phyloP scores from a whole-genome alignment of 306 rosid species.

The Arachis stenosperma region DNA sequence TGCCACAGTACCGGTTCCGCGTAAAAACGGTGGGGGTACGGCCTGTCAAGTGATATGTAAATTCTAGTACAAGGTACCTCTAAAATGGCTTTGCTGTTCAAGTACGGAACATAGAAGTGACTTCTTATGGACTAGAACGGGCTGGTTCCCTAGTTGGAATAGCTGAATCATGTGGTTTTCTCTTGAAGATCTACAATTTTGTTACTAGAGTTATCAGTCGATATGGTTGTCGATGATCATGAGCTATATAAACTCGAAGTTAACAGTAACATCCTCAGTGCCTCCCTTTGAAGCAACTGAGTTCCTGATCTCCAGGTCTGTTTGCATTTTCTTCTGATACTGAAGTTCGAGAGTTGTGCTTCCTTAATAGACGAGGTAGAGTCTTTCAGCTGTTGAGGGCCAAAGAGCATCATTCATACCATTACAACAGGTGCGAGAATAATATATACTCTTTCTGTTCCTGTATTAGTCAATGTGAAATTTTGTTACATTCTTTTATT shows the following conservation, averaged over 20 bases:
- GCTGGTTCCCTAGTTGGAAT: conserved; percentile 30
- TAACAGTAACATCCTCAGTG: background rate
- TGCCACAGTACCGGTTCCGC: conserved; percentile 80
- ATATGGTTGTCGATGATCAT: conserved; percentile 17
- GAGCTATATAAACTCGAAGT: conserved; percentile 28
- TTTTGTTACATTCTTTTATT: too few relatives aligned
- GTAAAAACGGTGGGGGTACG: conserved; percentile 79
- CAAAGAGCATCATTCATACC: background rate
- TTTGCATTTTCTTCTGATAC: conserved; percentile 31
- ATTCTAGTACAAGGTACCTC: conserved; percentile 1
- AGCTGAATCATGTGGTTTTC: conserved; percentile 27
- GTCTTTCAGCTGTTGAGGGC: conserved; percentile 6
- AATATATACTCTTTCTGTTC: background rate
- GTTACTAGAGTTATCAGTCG: conserved; percentile 2
- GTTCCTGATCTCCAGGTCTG: conserved; percentile 9
- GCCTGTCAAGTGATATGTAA: conserved; percentile 63
- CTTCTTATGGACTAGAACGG: conserved; percentile 15
- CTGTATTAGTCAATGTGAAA: too few relatives aligned
- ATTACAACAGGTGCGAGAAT: conserved; percentile 2
- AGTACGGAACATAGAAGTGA: conserved; percentile 20
- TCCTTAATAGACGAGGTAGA: conserved; percentile 20
- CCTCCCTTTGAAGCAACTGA: conserved; percentile 27
- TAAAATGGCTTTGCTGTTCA: conserved; percentile 25
- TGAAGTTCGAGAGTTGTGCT: conserved; percentile 27
- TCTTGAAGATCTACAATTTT: conserved; percentile 30